Evolutionary conservation across 1,284 basidiomycete species (phyloP).

Genomic region (Austroboletus niveus): DNA sequence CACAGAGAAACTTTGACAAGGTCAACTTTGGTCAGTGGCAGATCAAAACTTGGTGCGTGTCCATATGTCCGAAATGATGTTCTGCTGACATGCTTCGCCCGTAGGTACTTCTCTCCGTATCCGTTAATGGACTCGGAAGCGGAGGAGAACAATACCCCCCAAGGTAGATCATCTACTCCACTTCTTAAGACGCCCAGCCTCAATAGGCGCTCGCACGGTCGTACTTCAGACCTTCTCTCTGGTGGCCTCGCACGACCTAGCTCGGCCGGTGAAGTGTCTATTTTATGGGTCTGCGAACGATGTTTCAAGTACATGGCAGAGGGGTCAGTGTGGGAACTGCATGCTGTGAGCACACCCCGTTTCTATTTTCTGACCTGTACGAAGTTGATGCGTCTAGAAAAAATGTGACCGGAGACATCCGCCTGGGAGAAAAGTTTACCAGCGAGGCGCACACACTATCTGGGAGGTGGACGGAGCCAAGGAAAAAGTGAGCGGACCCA

Average conservation of each 20-base stretch:
- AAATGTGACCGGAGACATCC: constrained; percentile 74
- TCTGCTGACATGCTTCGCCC: constrained; percentile 6
- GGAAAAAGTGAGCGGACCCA: constrained; percentile 53
- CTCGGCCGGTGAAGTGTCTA: constrained; percentile 46
- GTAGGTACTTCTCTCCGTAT: constrained; percentile 88
- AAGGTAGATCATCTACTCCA: constrained; percentile 20
- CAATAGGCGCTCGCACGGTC: constrained; percentile 56
- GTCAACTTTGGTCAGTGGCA: constrained; percentile 75
- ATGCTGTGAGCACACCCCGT: constrained; percentile 54
- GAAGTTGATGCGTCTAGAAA: constrained; percentile 45
- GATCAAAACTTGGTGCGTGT: constrained; percentile 74
- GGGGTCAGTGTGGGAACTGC: constrained; percentile 66
- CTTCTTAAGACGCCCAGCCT: constrained; percentile 46
- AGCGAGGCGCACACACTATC: constrained; percentile 85
- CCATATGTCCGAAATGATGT: background rate
- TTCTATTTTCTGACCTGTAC: constrained; percentile 1
- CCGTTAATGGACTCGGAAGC: constrained; percentile 66
- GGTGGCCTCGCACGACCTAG: constrained; percentile 58
- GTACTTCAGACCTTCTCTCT: constrained; percentile 69
- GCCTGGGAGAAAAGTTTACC: constrained; percentile 89
- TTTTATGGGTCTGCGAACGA: constrained; percentile 83
- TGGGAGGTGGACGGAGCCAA: constrained; percentile 94
- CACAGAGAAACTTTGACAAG: constrained; percentile 74
- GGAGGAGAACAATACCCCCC: constrained; percentile 39
- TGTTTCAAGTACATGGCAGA: constrained; percentile 98